phyloP scores from a whole-genome alignment of 345 rosid genomes.

The Toxicodendron radicans region DNA sequence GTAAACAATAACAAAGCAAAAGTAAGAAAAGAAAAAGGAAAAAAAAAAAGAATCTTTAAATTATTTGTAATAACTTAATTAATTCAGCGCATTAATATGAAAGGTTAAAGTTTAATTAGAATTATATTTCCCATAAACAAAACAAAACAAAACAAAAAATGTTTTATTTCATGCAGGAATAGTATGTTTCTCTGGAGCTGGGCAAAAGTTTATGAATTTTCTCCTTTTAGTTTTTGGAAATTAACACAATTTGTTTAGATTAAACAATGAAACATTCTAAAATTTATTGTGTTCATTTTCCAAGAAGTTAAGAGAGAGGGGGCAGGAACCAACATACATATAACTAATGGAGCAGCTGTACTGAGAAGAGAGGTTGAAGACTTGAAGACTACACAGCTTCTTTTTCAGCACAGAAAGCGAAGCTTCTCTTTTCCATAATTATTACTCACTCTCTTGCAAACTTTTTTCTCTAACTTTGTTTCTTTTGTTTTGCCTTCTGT shows the following conservation, averaged over 20 bases:
- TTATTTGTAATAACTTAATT: neutral
- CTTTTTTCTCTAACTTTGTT: constrained; percentile 10
- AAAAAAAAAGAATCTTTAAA: neutral
- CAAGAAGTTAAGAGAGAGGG: constrained; percentile 14
- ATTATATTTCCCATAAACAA: too few species aligned
- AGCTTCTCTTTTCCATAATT: constrained; percentile 43
- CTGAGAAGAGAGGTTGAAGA: constrained; percentile 25
- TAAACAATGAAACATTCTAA: neutral
- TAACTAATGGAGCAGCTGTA: constrained; percentile 14
- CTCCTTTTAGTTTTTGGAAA: too few species aligned
- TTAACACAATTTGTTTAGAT: neutral
- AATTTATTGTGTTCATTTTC: constrained; percentile 22
- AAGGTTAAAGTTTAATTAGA: constrained; percentile 4
- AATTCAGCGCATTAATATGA: neutral
- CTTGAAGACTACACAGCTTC: constrained; percentile 24
- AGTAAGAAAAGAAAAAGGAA: neutral
- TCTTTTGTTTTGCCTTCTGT: constrained; percentile 13
- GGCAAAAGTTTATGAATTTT: too few species aligned
- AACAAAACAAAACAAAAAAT: too few species aligned
- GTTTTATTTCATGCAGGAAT: too few species aligned
- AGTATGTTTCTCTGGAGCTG: neutral
- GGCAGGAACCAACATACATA: constrained; percentile 1
- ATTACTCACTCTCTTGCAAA: constrained; percentile 20
- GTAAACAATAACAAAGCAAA: neutral
- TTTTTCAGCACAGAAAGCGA: constrained; percentile 37